These are phyloP conservation scores for Citrullus colocynthis DNA, from an alignment of 306 rosid species.

Conservation along the genomic window DNA sequence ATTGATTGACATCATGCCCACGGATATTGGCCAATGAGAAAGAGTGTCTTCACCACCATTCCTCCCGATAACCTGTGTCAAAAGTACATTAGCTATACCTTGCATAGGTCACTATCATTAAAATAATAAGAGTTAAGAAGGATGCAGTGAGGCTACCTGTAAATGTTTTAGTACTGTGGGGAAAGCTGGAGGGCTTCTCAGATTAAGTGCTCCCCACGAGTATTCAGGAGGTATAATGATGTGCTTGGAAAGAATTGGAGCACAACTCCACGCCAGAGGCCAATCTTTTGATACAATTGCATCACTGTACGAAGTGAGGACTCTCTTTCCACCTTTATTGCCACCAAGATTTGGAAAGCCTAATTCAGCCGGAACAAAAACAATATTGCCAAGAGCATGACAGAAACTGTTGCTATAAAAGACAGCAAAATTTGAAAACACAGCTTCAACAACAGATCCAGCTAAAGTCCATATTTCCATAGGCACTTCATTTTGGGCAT, in stretches of 20 bases:
- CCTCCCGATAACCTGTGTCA: constrained; percentile 53
- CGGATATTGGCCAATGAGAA: constrained; percentile 87
- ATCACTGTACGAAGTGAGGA: constrained; percentile 70
- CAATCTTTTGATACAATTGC: constrained; percentile 80
- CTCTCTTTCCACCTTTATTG: constrained; percentile 65
- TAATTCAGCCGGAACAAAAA: constrained; percentile 77
- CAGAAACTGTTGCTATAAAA: constrained; percentile 79
- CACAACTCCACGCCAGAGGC: constrained; percentile 94
- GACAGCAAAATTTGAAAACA: constrained; percentile 79
- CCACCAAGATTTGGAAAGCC: constrained; percentile 69
- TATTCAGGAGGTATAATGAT: constrained; percentile 70
- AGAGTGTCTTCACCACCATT: constrained; percentile 96
- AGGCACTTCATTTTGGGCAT: constrained; percentile 49
- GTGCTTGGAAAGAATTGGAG: constrained; percentile 73
- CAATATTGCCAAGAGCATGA: constrained; percentile 68
- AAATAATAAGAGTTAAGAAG: neutral
- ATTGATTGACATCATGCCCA: constrained; percentile 68
- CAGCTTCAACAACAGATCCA: constrained; percentile 73
- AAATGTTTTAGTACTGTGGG: constrained; percentile 72
- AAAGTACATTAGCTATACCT: constrained; percentile 15
- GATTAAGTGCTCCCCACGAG: constrained; percentile 81
- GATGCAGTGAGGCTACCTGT: constrained; percentile 31
- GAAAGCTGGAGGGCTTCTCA: constrained; percentile 80
- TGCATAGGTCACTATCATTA: neutral
- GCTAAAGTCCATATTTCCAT: constrained; percentile 77